These are phyloP conservation scores for Phytophthora rubi DNA, from an alignment of 352 stramenopile genomes.

Conservation along the genomic window DNA sequence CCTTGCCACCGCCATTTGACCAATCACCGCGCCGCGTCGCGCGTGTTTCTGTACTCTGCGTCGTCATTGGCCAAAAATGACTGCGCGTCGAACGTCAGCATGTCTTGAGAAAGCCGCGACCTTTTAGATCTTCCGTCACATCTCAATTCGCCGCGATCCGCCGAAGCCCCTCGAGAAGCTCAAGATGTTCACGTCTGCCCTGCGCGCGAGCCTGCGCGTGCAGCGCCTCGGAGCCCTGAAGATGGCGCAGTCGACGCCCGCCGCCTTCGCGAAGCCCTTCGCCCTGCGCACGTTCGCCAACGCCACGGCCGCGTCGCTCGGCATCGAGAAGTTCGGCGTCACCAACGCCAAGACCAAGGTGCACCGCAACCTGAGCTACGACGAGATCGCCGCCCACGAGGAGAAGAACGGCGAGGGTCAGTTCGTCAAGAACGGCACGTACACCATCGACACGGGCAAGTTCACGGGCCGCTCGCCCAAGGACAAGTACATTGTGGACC, in stretches of 20 bases:
- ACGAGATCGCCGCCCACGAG: conserved; percentile 96
- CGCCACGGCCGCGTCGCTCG: conserved; percentile 51
- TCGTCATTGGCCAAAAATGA: conserved; percentile 16
- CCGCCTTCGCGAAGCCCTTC: conserved; percentile 37
- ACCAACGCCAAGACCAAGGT: conserved; percentile 91
- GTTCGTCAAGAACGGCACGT: conserved; percentile 93
- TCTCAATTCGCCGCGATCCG: conserved; percentile 44
- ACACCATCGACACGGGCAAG: conserved; percentile 95
- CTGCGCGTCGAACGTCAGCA: neutral
- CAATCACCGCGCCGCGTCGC: conserved; percentile 9
- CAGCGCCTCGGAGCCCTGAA: conserved; percentile 57
- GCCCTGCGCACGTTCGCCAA: conserved; percentile 51
- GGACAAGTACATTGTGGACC: conserved; percentile 98
- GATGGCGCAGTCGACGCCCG: conserved; percentile 36
- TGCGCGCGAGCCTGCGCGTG: conserved; percentile 62
- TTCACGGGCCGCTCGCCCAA: conserved; percentile 83
- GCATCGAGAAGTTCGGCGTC: conserved; percentile 92
- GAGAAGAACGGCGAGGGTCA: conserved; percentile 92
- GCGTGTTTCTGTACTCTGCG: conserved; percentile 10
- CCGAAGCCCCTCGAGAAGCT: conserved; percentile 3
- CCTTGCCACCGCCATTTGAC: conserved; percentile 12
- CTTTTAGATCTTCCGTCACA: conserved; percentile 34
- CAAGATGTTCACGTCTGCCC: conserved; percentile 63
- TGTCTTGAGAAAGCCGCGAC: no score
- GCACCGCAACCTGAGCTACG: conserved; percentile 96